Evolutionary conservation across 768 basidiomycete species (phyloP), one percentile per base, ranked within the genome.

Genomic region (Lyophyllum atratum): DNA sequence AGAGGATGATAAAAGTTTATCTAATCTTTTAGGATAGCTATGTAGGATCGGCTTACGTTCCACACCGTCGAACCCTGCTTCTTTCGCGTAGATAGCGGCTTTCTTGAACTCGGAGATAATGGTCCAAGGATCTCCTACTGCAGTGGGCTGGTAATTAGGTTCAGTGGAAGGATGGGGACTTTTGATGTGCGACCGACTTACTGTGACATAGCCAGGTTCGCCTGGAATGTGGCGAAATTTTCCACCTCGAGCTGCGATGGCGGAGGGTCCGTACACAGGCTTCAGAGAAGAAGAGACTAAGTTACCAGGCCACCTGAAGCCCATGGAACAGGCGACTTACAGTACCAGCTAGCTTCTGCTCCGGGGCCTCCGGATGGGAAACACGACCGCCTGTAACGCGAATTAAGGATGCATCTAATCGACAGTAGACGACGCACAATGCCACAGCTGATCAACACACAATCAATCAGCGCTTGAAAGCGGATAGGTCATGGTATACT

Each of bases 31-130:
- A n/a, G n/a, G n/a, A n/a, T n/a, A n/a, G n/a, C n/a, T n/a, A n/a
- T n/a, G n/a, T 29, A 31, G 24, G 31, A 53, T 10, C 19, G 2
- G 60, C 74, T 52, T 64, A 78, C 79, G 54, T 68, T 84, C 82
- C 25, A 83, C 76, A 4, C 82, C 82, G 60, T 85, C 83, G 61
- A 83, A 84, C 2, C 83, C 84, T n/a, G 80, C 80, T 50, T 73
- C 71, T 44, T 79, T 79, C 1, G 82, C 81, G 45, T 79, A 79
- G 28, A 72, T 52, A 1, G 81, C 82, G 1, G 81, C 79, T 52
- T 74, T 60, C 52, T 72, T 77, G 68, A 71, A 83, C 29, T 68
- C 66, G 11, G 70, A 65, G 22, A 82, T 66, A 53, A 79, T 56
- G 4, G 63, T 60, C 46, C 66, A 62, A 21, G 83, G 81, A 55